These are phyloP conservation scores for Eutrema salsugineum DNA, from an alignment of 441 rosid genomes.

Conservation along the genomic window DNA sequence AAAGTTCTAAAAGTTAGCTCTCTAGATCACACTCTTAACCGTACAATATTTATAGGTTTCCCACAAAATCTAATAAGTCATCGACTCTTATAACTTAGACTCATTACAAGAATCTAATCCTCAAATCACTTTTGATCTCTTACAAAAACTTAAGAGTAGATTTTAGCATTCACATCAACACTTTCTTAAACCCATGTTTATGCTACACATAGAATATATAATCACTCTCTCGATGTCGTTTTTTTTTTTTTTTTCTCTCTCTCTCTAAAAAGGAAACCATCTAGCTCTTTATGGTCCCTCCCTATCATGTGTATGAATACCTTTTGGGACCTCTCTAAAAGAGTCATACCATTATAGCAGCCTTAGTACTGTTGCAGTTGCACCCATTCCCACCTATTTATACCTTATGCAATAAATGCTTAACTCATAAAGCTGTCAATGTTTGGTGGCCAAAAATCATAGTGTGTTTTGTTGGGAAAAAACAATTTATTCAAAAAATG, in stretches of 20 bases:
- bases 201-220: background rate
- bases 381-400: constrained; percentile 23
- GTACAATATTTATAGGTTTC: too few species aligned
- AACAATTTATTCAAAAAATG: background rate
- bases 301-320: background rate
- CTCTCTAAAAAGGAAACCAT: background rate
- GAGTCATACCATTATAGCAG: constrained; percentile 27
- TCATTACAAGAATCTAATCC: too few species aligned
- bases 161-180: background rate
- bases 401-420: constrained; percentile 16
- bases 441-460: constrained; percentile 8
- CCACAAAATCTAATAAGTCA: too few species aligned
- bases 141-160: background rate
- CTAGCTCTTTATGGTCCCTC: constrained; percentile 21
- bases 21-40: too few species aligned
- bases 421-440: constrained; percentile 13
- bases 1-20: background rate
- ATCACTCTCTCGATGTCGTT: background rate
- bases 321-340: constrained; percentile 28
- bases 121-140: background rate
- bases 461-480: background rate
- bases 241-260: background rate
- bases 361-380: constrained; percentile 29
- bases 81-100: too few species aligned
- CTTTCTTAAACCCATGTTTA: background rate